Evolutionary conservation across 2,329 filamentous ascomycete genomes (phyloP).

Genomic region (Phaeosphaeria sp.): DNA sequence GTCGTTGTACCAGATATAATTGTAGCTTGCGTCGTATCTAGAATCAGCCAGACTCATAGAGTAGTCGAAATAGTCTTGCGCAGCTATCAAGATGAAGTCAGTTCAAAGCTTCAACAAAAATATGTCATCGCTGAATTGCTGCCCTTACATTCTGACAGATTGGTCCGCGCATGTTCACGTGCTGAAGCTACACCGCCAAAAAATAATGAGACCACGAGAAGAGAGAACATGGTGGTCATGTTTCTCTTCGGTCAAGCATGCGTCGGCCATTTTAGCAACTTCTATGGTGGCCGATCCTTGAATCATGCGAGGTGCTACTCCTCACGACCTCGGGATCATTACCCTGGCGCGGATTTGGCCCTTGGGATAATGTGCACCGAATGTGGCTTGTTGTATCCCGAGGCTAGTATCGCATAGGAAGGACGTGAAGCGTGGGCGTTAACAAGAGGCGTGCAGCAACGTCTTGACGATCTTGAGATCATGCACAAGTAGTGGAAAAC

Average conservation of each 20-base stretch:
- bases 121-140: too few relatives aligned
- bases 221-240: not conserved
- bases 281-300: not conserved
- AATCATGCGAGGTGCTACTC: not conserved
- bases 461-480: not conserved
- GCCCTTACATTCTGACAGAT: not conserved
- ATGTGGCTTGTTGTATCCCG: not conserved
- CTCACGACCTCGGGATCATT: not conserved
- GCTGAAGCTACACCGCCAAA: not conserved
- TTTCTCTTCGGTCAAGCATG: not conserved
- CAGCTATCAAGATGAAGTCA: too few relatives aligned
- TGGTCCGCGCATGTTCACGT: not conserved
- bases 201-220: not conserved
- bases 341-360: not conserved
- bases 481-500: not conserved
- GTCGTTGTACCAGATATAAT: slow-evolving; percentile 52
- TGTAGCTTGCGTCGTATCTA: slow-evolving; percentile 52
- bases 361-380: not conserved
- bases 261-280: not conserved
- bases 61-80: slow-evolving; percentile 22
- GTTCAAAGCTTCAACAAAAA: too few relatives aligned
- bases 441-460: not conserved
- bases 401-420: not conserved
- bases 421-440: not conserved
- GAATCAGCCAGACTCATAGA: slow-evolving; percentile 36